Percentiles rank a stretch among this genome's conserved stretches.
phyloP scores from a whole-genome alignment of 2,329 filamentous ascomycete genomes.

The Colletotrichum sp. region DNA sequence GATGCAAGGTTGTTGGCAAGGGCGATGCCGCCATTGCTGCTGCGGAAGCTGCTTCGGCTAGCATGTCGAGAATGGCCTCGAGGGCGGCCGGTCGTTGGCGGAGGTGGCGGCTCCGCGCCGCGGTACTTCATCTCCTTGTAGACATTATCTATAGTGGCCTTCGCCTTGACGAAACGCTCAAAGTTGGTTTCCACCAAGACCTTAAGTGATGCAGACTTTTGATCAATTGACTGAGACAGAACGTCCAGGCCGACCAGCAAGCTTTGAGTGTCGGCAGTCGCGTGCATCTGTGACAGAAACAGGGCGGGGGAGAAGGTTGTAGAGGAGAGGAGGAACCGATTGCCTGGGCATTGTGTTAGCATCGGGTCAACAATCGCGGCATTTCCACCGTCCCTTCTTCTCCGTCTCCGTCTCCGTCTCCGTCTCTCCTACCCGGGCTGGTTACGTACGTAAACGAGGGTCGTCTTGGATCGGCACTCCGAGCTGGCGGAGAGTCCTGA shows the following conservation, averaged over 20 bases:
- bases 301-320: slow-evolving; percentile 92
- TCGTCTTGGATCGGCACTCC: slow-evolving; percentile 88
- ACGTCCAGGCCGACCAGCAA: slow-evolving; percentile 83
- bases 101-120: slow-evolving; percentile 57
- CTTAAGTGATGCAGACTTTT: slow-evolving; percentile 96
- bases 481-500: slow-evolving; percentile 76
- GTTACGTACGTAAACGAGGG: slow-evolving; percentile 69
- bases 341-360: slow-evolving; percentile 56
- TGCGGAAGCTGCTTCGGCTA: slow-evolving; percentile 71
- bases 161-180: slow-evolving; percentile 95
- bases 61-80: slow-evolving; percentile 68
- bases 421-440: background rate
- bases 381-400: background rate
- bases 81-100: slow-evolving; percentile 34
- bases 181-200: slow-evolving; percentile 97
- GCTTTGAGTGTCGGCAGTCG: slow-evolving; percentile 80
- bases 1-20: slow-evolving; percentile 40
- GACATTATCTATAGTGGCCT: slow-evolving; percentile 97
- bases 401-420: background rate
- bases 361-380: background rate
- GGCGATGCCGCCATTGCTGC: slow-evolving; percentile 44
- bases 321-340: slow-evolving; percentile 93
- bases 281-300: slow-evolving; percentile 92
- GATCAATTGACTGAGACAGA: slow-evolving; percentile 90
- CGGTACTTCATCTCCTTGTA: slow-evolving; percentile 95